Percentiles rank a stretch among this genome's conserved stretches.
Evolutionary conservation across 2,329 filamentous ascomycete species (phyloP).

Genomic region (Lasiodiplodia sp.): DNA sequence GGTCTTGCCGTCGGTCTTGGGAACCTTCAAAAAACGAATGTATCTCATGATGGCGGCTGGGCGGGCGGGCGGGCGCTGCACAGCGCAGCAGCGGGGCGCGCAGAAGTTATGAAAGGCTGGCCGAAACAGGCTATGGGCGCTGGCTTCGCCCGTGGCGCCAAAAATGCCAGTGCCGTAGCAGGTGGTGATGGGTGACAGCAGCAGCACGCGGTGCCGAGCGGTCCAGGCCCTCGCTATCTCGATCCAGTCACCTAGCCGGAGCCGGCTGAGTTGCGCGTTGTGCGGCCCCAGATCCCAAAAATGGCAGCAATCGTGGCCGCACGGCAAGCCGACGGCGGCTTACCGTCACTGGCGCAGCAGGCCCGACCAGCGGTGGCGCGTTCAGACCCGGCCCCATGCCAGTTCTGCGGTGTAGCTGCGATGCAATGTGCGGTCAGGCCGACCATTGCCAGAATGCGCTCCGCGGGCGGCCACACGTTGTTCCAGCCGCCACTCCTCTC

Average conservation of each 20-base stretch:
- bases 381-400: neutral
- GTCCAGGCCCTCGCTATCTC: constrained; percentile 18
- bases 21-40: constrained; percentile 72
- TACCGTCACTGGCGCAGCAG: neutral
- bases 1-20: constrained; percentile 54
- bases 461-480: neutral
- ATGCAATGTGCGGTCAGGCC: neutral
- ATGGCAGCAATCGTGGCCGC: neutral
- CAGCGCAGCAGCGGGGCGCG: constrained; percentile 12
- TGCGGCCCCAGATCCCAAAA: neutral
- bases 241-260: neutral
- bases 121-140: neutral
- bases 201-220: constrained; percentile 3
- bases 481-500: neutral
- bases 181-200: neutral
- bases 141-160: neutral
- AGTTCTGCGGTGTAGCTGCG: neutral
- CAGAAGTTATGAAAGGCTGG: constrained; percentile 10
- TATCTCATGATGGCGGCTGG: constrained; percentile 54
- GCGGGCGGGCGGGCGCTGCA: neutral
- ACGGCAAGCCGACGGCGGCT: neutral
- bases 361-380: neutral
- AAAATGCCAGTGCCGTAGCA: neutral
- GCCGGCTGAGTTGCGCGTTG: neutral
- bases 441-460: neutral